Conservation (phyloP, 2,329 filamentous ascomycete species). For the Aspergillus sp. region DNA sequence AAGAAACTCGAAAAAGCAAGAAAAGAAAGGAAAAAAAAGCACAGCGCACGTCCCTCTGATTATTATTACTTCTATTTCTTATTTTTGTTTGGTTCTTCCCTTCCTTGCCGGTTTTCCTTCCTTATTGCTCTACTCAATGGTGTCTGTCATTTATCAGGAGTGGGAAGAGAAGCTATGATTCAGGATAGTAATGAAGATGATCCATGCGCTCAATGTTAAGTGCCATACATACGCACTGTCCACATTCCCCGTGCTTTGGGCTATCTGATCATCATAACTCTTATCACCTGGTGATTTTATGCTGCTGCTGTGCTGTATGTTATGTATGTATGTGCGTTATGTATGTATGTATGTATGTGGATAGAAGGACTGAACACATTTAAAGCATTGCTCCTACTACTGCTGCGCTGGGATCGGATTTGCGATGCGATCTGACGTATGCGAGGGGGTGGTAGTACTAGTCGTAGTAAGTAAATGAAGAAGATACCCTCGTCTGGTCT, state of each 20-base stretch:
- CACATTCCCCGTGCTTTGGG: too few relatives aligned
- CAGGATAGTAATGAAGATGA: not conserved
- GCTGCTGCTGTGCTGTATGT: too few relatives aligned
- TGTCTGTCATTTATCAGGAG: constrained; percentile 5
- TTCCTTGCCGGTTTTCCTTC: not conserved
- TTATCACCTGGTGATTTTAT: too few relatives aligned
- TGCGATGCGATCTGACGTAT: not conserved
- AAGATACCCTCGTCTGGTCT: too few relatives aligned
- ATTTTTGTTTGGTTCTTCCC: too few relatives aligned
- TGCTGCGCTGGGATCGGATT: constrained; percentile 6
- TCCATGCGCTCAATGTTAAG: too few relatives aligned
- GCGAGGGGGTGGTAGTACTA: constrained; percentile 1
- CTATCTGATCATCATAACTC: too few relatives aligned
- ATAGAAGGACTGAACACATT: not conserved
- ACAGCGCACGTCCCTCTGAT: constrained; percentile 7
- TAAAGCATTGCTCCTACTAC: not conserved
- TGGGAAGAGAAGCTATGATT: not conserved
- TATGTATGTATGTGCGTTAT: not conserved
- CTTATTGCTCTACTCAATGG: not conserved
- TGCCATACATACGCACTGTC: too few relatives aligned
- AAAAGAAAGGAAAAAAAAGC: not conserved
- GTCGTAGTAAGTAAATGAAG: not conserved
- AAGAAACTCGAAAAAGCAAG: not conserved
- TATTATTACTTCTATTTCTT: too few relatives aligned
- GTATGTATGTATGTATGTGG: not conserved